phyloP scores from a whole-genome alignment of 495 filamentous ascomycete species.

The Hypoxylon fuscum region DNA sequence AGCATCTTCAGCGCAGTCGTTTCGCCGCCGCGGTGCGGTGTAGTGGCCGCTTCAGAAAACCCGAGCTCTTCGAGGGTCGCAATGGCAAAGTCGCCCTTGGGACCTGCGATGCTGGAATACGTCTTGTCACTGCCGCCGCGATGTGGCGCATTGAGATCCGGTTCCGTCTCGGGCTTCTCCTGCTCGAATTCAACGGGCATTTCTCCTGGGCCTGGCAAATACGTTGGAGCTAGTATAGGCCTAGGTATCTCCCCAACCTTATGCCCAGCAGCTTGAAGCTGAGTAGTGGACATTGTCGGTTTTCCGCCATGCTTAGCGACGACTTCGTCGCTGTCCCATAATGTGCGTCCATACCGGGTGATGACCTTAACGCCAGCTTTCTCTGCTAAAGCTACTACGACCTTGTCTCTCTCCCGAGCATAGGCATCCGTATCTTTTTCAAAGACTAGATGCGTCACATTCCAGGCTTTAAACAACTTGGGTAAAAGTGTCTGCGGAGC shows the following conservation, averaged over 20 bases:
- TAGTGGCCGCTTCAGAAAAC: constrained; percentile 61
- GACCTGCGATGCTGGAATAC: constrained; percentile 67
- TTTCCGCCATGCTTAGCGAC: constrained; percentile 69
- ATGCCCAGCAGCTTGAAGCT: constrained; percentile 61
- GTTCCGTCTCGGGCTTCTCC: constrained; percentile 48
- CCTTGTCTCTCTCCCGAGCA: constrained; percentile 65
- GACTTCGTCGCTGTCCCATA: constrained; percentile 74
- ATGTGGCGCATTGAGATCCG: constrained; percentile 65
- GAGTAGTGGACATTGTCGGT: constrained; percentile 73
- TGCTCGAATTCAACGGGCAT: constrained; percentile 65
- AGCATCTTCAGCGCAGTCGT: constrained; percentile 63
- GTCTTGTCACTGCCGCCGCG: constrained; percentile 58
- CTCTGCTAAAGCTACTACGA: constrained; percentile 62
- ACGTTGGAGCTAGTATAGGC: constrained; percentile 63
- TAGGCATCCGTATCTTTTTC: constrained; percentile 79
- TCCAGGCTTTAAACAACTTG: constrained; percentile 74
- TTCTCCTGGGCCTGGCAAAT: constrained; percentile 68
- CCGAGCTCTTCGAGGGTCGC: constrained; percentile 71
- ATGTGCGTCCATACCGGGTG: constrained; percentile 64
- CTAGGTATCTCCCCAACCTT: constrained; percentile 61
- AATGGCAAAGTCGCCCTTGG: constrained; percentile 67
- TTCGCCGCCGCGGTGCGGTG: constrained; percentile 71
- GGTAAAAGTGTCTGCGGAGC: constrained; percentile 71
- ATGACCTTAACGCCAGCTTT: constrained; percentile 71
- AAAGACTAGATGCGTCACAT: constrained; percentile 74